These are phyloP conservation scores for Monosporascus ibericus DNA, from an alignment of 2,329 filamentous ascomycete genomes.

Conservation along the genomic window DNA sequence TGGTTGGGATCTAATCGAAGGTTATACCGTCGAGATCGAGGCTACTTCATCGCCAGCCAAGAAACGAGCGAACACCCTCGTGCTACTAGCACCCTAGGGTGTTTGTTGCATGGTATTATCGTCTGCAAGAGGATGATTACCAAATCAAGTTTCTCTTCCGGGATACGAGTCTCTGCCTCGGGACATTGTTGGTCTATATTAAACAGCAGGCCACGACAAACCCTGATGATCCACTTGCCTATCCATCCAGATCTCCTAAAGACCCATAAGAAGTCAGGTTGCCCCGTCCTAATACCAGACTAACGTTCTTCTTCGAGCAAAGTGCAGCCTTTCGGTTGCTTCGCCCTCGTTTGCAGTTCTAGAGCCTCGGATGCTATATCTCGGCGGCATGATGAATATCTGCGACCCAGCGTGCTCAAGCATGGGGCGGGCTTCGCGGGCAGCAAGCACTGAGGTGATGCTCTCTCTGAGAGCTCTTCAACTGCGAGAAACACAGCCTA, in stretches of 20 bases:
- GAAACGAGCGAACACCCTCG: conserved; percentile 11
- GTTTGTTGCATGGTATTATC: conserved; percentile 11
- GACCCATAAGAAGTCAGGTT: conserved; percentile 14
- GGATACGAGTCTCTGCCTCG: conserved; percentile 16
- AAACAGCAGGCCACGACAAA: conserved; percentile 9
- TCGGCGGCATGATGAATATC: neutral
- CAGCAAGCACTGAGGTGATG: neutral
- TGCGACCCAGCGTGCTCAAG: neutral
- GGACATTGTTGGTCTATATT: conserved; percentile 23
- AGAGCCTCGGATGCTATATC: neutral
- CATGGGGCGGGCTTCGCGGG: neutral
- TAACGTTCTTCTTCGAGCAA: neutral
- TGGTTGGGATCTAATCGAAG: conserved; percentile 8
- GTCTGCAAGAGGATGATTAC: conserved; percentile 9
- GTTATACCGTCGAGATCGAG: conserved; percentile 7
- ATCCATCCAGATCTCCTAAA: conserved; percentile 10
- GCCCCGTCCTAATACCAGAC: neutral
- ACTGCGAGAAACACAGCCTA: conserved; percentile 5
- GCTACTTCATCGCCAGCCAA: conserved; percentile 11
- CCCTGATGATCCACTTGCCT: conserved; percentile 7
- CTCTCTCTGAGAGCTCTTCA: conserved; percentile 3
- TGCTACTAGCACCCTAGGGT: conserved; percentile 19
- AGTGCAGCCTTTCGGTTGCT: neutral
- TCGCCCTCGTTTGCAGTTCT: neutral
- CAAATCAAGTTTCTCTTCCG: conserved; percentile 16